Evolutionary conservation across 257 asterid genomes (phyloP), one percentile per base, ranked within the genome.

Genomic region (Plantago major): DNA sequence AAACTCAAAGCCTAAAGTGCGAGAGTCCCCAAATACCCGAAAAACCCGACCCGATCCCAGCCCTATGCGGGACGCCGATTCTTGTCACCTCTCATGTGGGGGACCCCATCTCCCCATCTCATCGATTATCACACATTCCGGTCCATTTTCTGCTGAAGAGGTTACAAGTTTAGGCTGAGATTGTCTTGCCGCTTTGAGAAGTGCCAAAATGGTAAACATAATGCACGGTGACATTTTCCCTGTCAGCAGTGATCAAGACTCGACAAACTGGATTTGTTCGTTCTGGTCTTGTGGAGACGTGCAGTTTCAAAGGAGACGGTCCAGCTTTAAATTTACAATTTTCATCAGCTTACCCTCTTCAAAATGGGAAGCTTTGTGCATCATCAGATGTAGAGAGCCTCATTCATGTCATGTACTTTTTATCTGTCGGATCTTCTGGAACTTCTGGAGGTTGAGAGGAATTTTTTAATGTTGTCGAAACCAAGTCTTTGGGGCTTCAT

Each of bases 201-300:
- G 74, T 18, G 97, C 97, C 5, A 86, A 77, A 74, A 64, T 44
- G 70, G 86, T 84, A 3, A 81, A 79, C 59, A 64, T 89, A 48
- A 88, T 82, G 51, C 97, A 89, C 14, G 97, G 97, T 2, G 94
- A 89, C 19, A 80, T 89, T 47, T 79, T 82, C 17, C 91, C 95
- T 2, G 70, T 81, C 8, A 57, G 44, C 0, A 82, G 74, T 10
- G 66, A 68, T 28, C 58, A 50, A 42, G 77, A 63, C 11, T 48
- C 72, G 11, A 60, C 65, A 51, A 40, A 56, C 13, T 59, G 28
- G 67, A 67, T 46, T 66, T 78, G 1, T 86, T 75, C 30, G 80
- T 89, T 38, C 73, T 82, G 2, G 78, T 82, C 16, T 84, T 94
- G 2, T 89, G 97, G 95, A 94, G 95, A 6, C 85, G 76, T 15